Base-by-base conservation (phyloP, 768 basidiomycete genomes). In the Rhodotorula graminis region DNA sequence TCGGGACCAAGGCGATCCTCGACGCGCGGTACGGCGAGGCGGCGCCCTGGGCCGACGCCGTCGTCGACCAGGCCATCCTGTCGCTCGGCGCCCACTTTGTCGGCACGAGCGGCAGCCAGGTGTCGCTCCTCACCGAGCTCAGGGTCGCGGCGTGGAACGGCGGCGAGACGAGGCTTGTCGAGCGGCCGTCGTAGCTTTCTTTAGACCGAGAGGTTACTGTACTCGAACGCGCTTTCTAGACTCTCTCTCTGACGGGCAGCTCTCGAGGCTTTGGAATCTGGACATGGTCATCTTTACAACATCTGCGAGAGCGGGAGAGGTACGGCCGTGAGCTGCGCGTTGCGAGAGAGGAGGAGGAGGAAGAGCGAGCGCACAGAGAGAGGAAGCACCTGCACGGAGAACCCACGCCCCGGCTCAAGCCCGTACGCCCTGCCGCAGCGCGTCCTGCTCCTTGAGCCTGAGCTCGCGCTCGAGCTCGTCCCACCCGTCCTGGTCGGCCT, bases 81-180 rank as follows among this genome's bases (percentile, higher is more conserved):
- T 56, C 57, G 15, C 47, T 74, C 10, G 73, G 73, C 2, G 10
- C 25, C 2, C 44, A 59, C 33, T 74, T 74, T 61, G 69, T 74
- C 33, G 73, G 73, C 25, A 70, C 73, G 42, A 27, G 37, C n/a
- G 73, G 73, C 14, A 64, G 62, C 55, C 73, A 74, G 52, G 73
- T 74, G 40, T 57, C 52, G 46, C 29, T 72, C 31, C 52, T 72
- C 1, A 64, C 71, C 0, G 71, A 72, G 47, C 42, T 72, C 63
- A 47, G 71, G 27, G 63, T 72, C 31, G 71, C 71, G n/a, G 66
- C 71, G 23, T 72, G 71, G 71, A 72, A 72, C n/a, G 71, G 71
- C 19, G 71, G 71, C 31, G 40, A 52, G 53, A 72, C 71, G n/a
- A 18, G 47, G 29, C 27, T 72, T 7, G 67, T 72, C 14, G 57